Conservation (phyloP, 371 early-diverging fungal genomes). For the Parasitella parasitica region DNA sequence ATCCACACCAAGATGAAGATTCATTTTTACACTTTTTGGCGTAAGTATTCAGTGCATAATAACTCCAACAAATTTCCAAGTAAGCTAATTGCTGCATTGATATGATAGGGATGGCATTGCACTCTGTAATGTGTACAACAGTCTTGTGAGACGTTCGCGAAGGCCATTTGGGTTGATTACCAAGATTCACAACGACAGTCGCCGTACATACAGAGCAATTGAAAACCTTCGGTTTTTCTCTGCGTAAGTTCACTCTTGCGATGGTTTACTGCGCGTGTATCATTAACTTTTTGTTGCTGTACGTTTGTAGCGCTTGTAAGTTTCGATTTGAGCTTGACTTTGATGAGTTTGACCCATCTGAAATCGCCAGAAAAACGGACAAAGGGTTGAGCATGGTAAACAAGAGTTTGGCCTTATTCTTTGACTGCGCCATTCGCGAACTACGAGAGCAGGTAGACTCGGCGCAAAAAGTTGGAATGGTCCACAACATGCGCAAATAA, state of each 20-base stretch:
- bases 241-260: constrained; percentile 43
- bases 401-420: constrained; percentile 20
- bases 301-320: constrained; percentile 53
- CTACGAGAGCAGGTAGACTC: constrained; percentile 27
- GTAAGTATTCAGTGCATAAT: constrained; percentile 20
- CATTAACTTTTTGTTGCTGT: not conserved
- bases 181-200: constrained; percentile 58
- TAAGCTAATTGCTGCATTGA: not conserved
- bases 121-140: constrained; percentile 57
- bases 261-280: not conserved
- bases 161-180: constrained; percentile 64
- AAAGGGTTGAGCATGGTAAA: constrained; percentile 39
- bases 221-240: constrained; percentile 66
- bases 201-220: constrained; percentile 61
- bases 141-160: constrained; percentile 54
- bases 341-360: constrained; percentile 52
- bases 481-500: no score
- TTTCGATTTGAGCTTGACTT: constrained; percentile 59
- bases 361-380: constrained; percentile 57
- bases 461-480: not conserved
- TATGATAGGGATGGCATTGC: constrained; percentile 55
- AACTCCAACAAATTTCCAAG: not conserved
- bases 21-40: constrained; percentile 43
- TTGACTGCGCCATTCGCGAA: constrained; percentile 36
- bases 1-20: constrained; percentile 47